phyloP scores from a whole-genome alignment of 2,329 filamentous ascomycete species.

The Penicillium sp. region DNA sequence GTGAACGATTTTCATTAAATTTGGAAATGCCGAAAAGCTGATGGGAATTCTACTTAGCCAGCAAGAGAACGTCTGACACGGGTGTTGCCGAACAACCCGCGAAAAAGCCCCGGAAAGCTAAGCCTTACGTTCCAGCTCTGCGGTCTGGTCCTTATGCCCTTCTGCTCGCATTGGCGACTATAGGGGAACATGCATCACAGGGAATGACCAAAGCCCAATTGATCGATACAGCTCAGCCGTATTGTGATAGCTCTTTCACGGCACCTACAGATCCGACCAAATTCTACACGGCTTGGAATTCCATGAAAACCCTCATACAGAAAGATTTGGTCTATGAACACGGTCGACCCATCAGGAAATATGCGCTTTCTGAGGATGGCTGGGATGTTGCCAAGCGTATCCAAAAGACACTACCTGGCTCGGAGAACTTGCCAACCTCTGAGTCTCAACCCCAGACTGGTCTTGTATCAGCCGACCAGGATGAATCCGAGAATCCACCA shows the following conservation, averaged over 20 bases:
- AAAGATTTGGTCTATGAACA: slow-evolving; percentile 74
- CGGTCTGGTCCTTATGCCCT: slow-evolving; percentile 76
- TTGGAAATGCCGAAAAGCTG: neutral
- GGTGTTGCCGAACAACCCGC: slow-evolving; percentile 37
- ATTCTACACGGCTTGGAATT: slow-evolving; percentile 79
- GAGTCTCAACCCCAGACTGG: neutral
- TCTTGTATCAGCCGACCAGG: neutral
- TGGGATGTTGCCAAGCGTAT: slow-evolving; percentile 72
- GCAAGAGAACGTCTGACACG: slow-evolving; percentile 32
- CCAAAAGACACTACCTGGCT: slow-evolving; percentile 47
- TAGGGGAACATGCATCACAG: slow-evolving; percentile 55
- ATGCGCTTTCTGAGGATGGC: slow-evolving; percentile 72
- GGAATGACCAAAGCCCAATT: slow-evolving; percentile 69
- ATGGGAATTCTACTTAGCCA: slow-evolving; percentile 8
- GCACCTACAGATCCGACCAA: slow-evolving; percentile 66
- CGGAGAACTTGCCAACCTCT: slow-evolving; percentile 15
- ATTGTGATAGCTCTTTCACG: slow-evolving; percentile 73
- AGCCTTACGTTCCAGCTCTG: slow-evolving; percentile 69
- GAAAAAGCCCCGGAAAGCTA: slow-evolving; percentile 60
- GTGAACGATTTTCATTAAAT: slow-evolving; percentile 15
- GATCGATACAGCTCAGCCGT: slow-evolving; percentile 67
- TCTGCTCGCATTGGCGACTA: slow-evolving; percentile 63
- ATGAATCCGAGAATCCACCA: slow-evolving; percentile 5
- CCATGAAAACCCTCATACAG: slow-evolving; percentile 71
- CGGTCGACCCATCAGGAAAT: slow-evolving; percentile 66